Evolutionary conservation across 176 grass and related monocot species (phyloP), one percentile per base, ranked within the genome.

Genomic region (Alopecurus myosuroides): DNA sequence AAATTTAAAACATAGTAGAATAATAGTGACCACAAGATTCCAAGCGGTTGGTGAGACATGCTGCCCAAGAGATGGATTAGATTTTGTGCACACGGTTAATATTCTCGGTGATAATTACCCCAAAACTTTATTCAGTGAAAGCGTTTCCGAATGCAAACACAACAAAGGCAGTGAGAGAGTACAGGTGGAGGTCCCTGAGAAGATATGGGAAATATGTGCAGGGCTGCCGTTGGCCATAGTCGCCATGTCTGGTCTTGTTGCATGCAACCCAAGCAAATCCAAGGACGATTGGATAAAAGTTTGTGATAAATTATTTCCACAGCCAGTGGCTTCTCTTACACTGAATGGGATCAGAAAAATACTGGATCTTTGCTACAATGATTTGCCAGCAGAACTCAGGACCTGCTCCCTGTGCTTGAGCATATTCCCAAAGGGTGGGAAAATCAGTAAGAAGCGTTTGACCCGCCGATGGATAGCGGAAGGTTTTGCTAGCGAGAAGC

Each of bases 11-110:
- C 0, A 0, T 53, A 75, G 69, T 11, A 74, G 28, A 83, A 49
- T 83, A 83, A 83, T 83, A 62, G 81, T 83, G 39, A 83, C 81
- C 4, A 5, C 81, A 62, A 73, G 81, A 48, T 83, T 83, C 74
- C 81, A 62, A 8, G 69, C 53, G 62, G 81, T 83, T 83, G 81
- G 53, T 62, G 19, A 28, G 0, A 9, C 67, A 0, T 82, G 80
- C 80, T 57, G 2, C 10, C 20, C 3, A 30, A 4, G 3, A 35
- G 5, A 15, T 5, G 26, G 0, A 42, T 14, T 3, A 29, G 51
- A 44, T 72, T 10, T 0, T 57, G 6, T 44, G 5, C 49, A 44
- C 9, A 30, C 50, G 17, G 5, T 82, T 72, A 25, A 14, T 10
- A 29, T 42, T 30, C 80, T 82, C 2, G 3, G 0, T 0, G 23